A percentile compares a stretch with the other conserved stretches of the same genome.
Evolutionary conservation across 2,329 filamentous ascomycete genomes (phyloP).

Genomic region (Hypomyces perniciosus): DNA sequence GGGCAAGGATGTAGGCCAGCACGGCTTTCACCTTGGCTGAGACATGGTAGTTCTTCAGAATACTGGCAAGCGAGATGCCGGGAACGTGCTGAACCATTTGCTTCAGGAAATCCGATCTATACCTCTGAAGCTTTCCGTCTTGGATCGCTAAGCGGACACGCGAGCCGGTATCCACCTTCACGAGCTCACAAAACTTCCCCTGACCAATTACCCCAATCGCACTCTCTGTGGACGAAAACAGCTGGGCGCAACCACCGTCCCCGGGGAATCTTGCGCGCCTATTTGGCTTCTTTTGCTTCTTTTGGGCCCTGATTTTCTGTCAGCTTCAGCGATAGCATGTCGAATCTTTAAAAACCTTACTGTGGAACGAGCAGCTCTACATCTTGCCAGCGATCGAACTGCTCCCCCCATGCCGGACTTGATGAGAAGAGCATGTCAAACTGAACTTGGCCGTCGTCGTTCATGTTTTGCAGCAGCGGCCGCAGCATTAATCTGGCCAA

Average conservation of each 20-base stretch:
- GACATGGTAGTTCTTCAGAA: slow-evolving; percentile 1
- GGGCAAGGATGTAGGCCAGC: slow-evolving; percentile 11
- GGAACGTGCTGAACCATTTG: background rate
- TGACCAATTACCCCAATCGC: background rate
- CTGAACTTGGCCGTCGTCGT: background rate
- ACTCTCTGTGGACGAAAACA: too few species aligned
- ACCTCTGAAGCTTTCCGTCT: slow-evolving; percentile 1
- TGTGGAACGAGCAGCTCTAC: background rate
- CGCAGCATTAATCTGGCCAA: background rate
- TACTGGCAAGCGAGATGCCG: slow-evolving; percentile 9
- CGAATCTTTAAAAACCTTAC: background rate
- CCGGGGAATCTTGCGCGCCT: background rate
- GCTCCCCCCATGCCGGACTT: background rate
- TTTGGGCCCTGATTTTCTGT: background rate
- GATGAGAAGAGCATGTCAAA: slow-evolving; percentile 1
- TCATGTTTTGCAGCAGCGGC: background rate
- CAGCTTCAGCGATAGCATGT: background rate
- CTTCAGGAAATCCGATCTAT: background rate
- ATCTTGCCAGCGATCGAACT: slow-evolving; percentile 1
- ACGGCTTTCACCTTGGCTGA: slow-evolving; percentile 1
- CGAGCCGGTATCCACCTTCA: background rate
- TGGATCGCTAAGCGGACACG: background rate
- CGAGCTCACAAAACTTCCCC: background rate
- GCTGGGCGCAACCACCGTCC: too few species aligned
- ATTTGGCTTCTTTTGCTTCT: background rate